These are phyloP conservation scores for Sclerotinia nivalis DNA, from an alignment of 2,329 filamentous ascomycete species.

Conservation along the genomic window DNA sequence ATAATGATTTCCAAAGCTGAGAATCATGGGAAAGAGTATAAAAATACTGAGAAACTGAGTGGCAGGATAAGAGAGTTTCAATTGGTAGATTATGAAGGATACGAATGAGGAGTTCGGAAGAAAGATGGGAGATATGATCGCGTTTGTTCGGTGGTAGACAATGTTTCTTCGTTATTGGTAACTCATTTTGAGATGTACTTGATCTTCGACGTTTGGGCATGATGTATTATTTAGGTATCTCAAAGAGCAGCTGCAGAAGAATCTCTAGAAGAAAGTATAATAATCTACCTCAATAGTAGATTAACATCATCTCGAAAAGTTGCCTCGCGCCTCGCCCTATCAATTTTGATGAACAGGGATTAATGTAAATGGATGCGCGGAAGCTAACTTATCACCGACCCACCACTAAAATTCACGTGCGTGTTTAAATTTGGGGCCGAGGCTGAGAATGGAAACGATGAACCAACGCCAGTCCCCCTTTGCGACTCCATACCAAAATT, in stretches of 20 bases:
- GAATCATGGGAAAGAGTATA: conserved; percentile 73
- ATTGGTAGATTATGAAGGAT: conserved; percentile 78
- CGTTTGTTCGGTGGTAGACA: conserved; percentile 30
- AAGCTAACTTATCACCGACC: conserved; percentile 18
- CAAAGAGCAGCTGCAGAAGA: background rate
- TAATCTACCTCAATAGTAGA: background rate
- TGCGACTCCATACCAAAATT: conserved; percentile 4
- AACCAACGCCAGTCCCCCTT: conserved; percentile 14
- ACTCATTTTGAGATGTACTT: conserved; percentile 16
- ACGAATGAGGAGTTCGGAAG: conserved; percentile 84
- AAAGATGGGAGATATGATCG: conserved; percentile 72
- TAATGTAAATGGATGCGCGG: background rate
- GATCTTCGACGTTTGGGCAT: conserved; percentile 36
- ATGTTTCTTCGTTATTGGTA: conserved; percentile 28
- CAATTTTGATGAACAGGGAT: conserved; percentile 13
- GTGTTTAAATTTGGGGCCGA: conserved; percentile 20
- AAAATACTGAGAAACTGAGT: conserved; percentile 73
- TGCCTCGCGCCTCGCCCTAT: conserved; percentile 17
- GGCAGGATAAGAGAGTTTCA: conserved; percentile 61
- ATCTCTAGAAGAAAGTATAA: background rate
- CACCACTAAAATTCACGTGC: conserved; percentile 19
- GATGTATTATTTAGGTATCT: background rate
- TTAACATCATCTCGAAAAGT: background rate
- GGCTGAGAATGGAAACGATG: conserved; percentile 20
- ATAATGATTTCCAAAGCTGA: conserved; percentile 87